Base-by-base conservation (phyloP, 352 stramenopile species). In the Phytophthora podocarpi region DNA sequence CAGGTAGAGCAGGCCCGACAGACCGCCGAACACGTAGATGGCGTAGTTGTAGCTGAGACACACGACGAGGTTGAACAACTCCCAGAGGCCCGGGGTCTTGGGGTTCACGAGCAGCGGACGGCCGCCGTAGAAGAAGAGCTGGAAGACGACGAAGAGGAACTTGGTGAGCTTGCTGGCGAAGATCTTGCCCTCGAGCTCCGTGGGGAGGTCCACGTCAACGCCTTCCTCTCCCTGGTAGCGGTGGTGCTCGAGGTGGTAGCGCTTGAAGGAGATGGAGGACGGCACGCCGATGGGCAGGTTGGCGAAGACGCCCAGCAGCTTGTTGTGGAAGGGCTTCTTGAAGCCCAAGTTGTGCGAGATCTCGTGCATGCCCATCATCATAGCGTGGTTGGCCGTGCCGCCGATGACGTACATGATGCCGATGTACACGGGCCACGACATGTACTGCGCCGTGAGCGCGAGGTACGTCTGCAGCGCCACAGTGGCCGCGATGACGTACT, bases 161-260 rank as follows among this genome's bases (percentile, higher is more conserved):
- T 99, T 99, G 47, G 80, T 77, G 37, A 89, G 24, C 51, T 82
- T 92, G 59, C 77, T 91, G 65, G 69, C 79, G 71, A 98, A 97
- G 49, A 98, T 84, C 49, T 90, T 82, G 37, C 78, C 93, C 71
- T 99, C 97, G 11, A 87, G 55, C 4, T 84, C 63, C 1, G 94
- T 98, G 0, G 97, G 95, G 28, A 99, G 85, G 60, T 99, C 97
- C 7, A 97, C 85, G 71, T 99, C 96, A 11, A 98, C 73, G 47
- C 87, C 83, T 43, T 98, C 83, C 34, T 97, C 90, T 43, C 97
- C 97, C 74, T 98, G 93, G 71, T 97, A 98, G 20, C 92, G 87
- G 78, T 99, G 97, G 84, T 99, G 97, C 62, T 98, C 95, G 71
- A 98, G 90, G 76, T 99, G 97, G 78, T 99, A 99, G 10, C 93